Percentiles rank a stretch among this genome's conserved stretches.
Conservation (phyloP, 257 asterid genomes). For the Capsicum pubescens region DNA sequence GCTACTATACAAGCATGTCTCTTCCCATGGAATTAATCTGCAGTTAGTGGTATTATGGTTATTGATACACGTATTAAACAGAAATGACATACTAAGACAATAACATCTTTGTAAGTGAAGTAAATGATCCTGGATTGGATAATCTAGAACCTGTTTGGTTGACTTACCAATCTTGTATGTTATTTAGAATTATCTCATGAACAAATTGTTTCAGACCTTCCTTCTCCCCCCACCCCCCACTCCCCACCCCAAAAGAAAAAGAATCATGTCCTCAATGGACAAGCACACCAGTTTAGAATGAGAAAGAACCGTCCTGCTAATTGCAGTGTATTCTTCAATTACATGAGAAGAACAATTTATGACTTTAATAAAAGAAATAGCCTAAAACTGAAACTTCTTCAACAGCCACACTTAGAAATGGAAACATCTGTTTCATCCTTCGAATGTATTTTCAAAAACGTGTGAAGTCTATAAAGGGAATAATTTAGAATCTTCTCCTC, state of each 20-base stretch:
- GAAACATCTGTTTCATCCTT: background rate
- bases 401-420: background rate
- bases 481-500: background rate
- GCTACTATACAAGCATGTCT: slow-evolving; percentile 40
- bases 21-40: slow-evolving; percentile 65
- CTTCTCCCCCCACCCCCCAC: background rate
- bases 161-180: background rate
- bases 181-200: background rate
- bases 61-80: background rate
- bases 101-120: background rate
- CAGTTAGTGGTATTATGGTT: slow-evolving; percentile 24
- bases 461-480: background rate
- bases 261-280: background rate
- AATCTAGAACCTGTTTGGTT: background rate
- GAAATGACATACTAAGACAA: background rate
- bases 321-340: background rate
- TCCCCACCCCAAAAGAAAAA: background rate
- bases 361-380: background rate
- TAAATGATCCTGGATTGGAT: background rate
- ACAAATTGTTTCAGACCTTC: background rate
- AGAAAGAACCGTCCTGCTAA: background rate
- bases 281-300: background rate
- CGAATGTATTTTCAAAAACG: background rate
- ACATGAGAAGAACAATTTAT: background rate
- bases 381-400: background rate